Base-by-base conservation (phyloP, 1,284 basidiomycete species). In the Cystobasidiaceae sp. region DNA sequence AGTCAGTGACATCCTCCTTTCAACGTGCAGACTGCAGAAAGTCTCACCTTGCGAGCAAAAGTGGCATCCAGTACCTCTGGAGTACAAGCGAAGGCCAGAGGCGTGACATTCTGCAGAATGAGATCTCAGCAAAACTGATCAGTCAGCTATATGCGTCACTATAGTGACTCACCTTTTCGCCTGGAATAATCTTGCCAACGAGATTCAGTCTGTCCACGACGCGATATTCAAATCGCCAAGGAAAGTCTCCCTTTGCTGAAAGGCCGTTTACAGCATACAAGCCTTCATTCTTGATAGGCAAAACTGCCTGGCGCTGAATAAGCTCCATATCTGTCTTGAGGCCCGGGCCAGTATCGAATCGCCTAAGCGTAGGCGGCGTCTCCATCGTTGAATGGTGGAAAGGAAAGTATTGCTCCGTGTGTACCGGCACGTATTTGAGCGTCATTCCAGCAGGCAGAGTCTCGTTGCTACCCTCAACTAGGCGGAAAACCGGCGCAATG, bases 361-460 rank as follows among this genome's bases (percentile, higher is more conserved):
- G 39, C 3, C 59, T 32, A 17, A 62, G 27, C 2, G 41, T 43
- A 4, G 59, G 59, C 9, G 49, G 30, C 11, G 39, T 21, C 41
- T 62, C 59, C 39, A 62, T 52, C 19, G 59, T 28, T 11, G 43
- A n/a, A 34, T 62, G 45, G 41, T 62, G 59, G 50, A 62, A 62
- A n/a, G 59, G 59, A 50, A 52, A 62, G 23, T 19, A 23, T 19
- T 52, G 50, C 6, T 52, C 50, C 25, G 50, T 4, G 25, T 52
- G 33, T 15, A 52, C 30, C 19, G 50, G 50, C 6, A 52, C n/a
- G 21, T 52, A 52, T 32, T 34, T 9, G 39, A 27, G 30, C 8
- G n/a, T 52, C 23, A 19, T 15, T 34, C 6, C 32, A 28, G 17
- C 39, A 9, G 8, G 13, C 3, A 15, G n/a, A n/a, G 2, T 2